phyloP scores from a whole-genome alignment of 441 rosid species.

The Oxalis stricta region DNA sequence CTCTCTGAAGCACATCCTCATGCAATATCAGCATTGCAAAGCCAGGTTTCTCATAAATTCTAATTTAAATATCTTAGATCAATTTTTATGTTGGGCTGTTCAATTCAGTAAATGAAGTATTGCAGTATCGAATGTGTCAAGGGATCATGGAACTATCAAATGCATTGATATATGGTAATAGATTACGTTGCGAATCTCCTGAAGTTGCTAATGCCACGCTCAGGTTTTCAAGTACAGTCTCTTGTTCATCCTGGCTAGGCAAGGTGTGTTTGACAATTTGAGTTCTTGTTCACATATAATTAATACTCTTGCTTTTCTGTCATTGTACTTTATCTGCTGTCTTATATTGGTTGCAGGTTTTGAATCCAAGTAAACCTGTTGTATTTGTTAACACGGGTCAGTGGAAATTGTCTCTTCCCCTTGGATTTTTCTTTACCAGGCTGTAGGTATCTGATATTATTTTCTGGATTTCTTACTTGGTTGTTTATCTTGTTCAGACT shows the following conservation, averaged over 20 bases:
- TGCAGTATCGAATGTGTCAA: conserved; percentile 94
- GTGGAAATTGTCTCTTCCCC: conserved; percentile 7
- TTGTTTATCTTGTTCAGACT: conserved; percentile 29
- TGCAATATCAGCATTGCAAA: conserved; percentile 86
- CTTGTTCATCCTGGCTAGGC: conserved; percentile 52
- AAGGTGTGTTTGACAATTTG: conserved; percentile 26
- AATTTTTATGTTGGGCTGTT: conserved; percentile 7
- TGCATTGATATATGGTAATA: conserved; percentile 85
- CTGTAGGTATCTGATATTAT: not conserved
- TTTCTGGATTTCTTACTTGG: conserved; percentile 5
- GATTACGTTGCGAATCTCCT: conserved; percentile 73
- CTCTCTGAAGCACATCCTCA: conserved; percentile 98
- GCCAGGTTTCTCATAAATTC: conserved; percentile 56
- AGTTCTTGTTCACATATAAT: not conserved
- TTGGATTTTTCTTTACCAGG: not conserved
- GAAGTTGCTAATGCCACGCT: conserved; percentile 77
- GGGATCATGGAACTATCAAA: conserved; percentile 90
- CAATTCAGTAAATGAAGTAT: conserved; percentile 11
- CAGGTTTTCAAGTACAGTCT: conserved; percentile 26
- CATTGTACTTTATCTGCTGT: not conserved
- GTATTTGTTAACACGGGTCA: conserved; percentile 73
- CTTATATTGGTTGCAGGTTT: conserved; percentile 39
- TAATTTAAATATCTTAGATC: conserved; percentile 6
- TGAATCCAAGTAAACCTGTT: conserved; percentile 59
- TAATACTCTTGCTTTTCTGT: not conserved